Percentiles rank a stretch among this genome's conserved stretches.
These are phyloP conservation scores for sweet orange (Citrus sinensis) DNA, from an alignment of 345 rosid species.

Conservation along the genomic window DVS_A1.0 CM039164.1:1590501-1591000, in stretches of 20 bases:
- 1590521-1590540: not conserved
- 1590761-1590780: not conserved
- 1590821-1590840: not conserved
- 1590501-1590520: not conserved
- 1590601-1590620: not conserved
- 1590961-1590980: not conserved
- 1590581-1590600: not conserved
- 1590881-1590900: not conserved
- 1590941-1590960: not conserved
- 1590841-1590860: not conserved
- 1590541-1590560: not conserved
- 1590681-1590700: not conserved
- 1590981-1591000: constrained; percentile 21
- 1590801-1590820: not conserved
- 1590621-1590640: no score
- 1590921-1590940: not conserved
- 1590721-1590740: not conserved
- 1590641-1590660: no score
- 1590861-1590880: not conserved
- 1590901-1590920: not conserved
- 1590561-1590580: not conserved
- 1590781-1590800: not conserved
- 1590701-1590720: not conserved
- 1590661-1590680: not conserved
- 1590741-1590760: not conserved